Base-by-base conservation (phyloP, 2,329 filamentous ascomycete genomes). In the Colletotrichum scovillei region DNA sequence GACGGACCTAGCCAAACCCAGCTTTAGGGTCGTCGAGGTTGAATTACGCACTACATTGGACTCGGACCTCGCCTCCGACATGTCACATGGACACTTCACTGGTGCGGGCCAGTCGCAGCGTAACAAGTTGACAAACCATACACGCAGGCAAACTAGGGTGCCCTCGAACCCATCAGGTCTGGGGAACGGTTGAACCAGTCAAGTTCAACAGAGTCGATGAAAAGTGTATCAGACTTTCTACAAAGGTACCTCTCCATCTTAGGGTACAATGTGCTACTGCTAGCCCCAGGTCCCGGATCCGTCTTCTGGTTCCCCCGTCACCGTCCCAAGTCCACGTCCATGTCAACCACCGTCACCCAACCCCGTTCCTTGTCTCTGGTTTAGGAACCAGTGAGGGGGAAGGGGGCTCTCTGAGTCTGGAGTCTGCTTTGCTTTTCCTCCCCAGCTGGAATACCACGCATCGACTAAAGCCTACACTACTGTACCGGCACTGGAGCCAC, bases 91-190 rank as follows among this genome's bases (percentile, higher is more conserved):
- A 42, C 71, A 71, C 60, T 24, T 56, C 53, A 42, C 38, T 69
- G 60, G 58, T 69, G 55, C 67, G 60, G 67, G 32, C 55, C 67
- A 64, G 38, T 64, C 66, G 59, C 67, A 28, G 60, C 67, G 67
- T 71, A 71, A 66, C 71, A 71, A 73, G 62, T 73, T 71, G 62
- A 56, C 71, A 73, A 71, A 66, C 46, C 67, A 57, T 14, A 73
- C 49, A 53, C n/a, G 26, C 69, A 69, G 49, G 58, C 62, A 26
- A 64, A 64, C 62, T 7, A 57, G 63, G 49, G 63, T 65, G 24
- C 32, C 16, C 63, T 32, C 52, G 56, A 57, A 56, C 32, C 5
- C 42, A 24, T 65, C 52, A 24, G 42, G 49, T 57, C 63, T 55
- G 52, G 52, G 63, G 28, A 28, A 57, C 24, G 12, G 16, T 46